These are phyloP conservation scores for Sphaerulina musiva DNA, from an alignment of 2,329 filamentous ascomycete species.

Conservation along the genomic window DNA sequence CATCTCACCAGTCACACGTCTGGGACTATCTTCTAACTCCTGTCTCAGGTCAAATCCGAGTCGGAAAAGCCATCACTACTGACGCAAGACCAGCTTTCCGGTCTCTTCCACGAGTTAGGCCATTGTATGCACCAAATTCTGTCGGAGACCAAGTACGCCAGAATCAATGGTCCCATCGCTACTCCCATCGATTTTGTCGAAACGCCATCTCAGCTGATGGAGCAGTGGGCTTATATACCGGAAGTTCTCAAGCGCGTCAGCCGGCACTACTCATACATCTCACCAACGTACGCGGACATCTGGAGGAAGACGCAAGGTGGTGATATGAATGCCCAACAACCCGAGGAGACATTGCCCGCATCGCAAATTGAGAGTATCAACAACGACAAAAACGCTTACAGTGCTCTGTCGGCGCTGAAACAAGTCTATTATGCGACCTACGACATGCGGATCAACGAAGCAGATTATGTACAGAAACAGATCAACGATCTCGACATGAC, in stretches of 20 bases:
- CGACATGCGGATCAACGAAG: background rate
- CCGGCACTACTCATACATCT: slow-evolving; percentile 8
- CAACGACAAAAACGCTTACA: background rate
- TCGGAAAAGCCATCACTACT: slow-evolving; percentile 3
- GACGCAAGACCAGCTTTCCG: background rate
- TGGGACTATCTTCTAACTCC: background rate
- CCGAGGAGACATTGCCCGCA: background rate
- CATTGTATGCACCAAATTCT: slow-evolving; percentile 7
- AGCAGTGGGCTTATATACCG: slow-evolving; percentile 1
- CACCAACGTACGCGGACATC: background rate
- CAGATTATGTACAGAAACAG: background rate
- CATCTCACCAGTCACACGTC: background rate
- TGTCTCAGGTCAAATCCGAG: background rate
- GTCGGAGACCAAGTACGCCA: slow-evolving; percentile 1
- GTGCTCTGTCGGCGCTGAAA: background rate
- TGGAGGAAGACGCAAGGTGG: background rate
- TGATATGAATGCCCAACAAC: background rate
- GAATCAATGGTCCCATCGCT: background rate
- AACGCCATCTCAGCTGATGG: slow-evolving; percentile 8
- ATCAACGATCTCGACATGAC: background rate
- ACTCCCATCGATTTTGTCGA: slow-evolving; percentile 5
- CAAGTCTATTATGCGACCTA: background rate
- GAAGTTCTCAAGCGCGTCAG: background rate
- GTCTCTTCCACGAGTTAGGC: slow-evolving; percentile 10
- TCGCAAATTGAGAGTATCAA: background rate